These are phyloP conservation scores for Vigna trinervia DNA, from an alignment of 306 rosid species.

Conservation along the genomic window DNA sequence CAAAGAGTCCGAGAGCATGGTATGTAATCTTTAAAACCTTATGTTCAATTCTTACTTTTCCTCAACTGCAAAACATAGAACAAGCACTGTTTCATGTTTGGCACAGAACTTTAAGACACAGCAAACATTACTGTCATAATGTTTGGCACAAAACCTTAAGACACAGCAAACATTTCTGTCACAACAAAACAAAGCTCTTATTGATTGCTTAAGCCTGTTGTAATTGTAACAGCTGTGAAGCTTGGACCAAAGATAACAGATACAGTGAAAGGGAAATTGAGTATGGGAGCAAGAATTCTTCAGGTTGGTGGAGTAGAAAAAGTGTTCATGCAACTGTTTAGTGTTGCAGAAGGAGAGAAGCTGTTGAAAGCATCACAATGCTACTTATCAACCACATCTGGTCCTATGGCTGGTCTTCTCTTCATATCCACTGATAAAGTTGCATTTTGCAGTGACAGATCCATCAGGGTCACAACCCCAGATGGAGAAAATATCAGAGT, in stretches of 20 bases:
- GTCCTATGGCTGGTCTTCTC: constrained; percentile 89
- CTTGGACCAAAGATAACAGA: constrained; percentile 68
- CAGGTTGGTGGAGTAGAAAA: constrained; percentile 72
- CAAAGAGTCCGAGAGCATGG: constrained; percentile 56
- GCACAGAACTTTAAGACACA: background rate
- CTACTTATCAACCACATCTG: constrained; percentile 77
- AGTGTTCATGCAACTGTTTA: constrained; percentile 63
- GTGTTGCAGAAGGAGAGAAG: constrained; percentile 65
- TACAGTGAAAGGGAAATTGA: constrained; percentile 78
- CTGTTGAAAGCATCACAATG: constrained; percentile 71
- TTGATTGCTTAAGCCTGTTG: constrained; percentile 27
- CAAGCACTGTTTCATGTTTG: background rate
- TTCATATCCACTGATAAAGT: constrained; percentile 77
- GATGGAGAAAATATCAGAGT: constrained; percentile 58
- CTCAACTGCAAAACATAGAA: background rate
- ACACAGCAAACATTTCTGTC: constrained; percentile 20
- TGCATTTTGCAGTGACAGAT: constrained; percentile 83
- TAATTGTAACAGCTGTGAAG: constrained; percentile 55
- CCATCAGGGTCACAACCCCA: constrained; percentile 63
- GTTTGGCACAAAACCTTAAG: background rate
- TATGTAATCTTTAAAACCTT: constrained; percentile 21
- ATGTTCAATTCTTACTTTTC: constrained; percentile 15
- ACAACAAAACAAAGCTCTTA: constrained; percentile 25
- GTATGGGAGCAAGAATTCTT: constrained; percentile 74
- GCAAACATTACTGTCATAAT: constrained; percentile 24